A percentile compares a stretch with the other conserved stretches of the same genome.
Conservation (phyloP, 2,329 filamentous ascomycete genomes). For the Zasmidium citrigriseum region DNA sequence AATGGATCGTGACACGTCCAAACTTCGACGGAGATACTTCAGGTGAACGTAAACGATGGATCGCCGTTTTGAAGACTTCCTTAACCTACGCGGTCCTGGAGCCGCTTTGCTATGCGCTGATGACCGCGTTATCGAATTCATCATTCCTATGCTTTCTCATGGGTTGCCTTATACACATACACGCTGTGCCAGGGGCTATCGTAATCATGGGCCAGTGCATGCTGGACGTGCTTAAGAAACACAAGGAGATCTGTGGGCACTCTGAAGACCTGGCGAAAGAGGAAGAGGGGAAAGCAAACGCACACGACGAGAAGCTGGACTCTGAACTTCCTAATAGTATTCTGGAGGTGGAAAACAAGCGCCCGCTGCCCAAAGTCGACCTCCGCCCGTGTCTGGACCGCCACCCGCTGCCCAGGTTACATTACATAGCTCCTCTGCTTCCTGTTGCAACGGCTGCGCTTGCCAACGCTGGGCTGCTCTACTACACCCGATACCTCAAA, state of each 20-base stretch:
- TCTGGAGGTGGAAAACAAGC: neutral
- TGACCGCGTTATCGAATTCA: conserved; percentile 8
- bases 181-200: neutral
- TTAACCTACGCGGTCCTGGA: conserved; percentile 8
- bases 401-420: neutral
- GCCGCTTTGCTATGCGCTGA: conserved; percentile 4
- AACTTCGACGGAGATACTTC: neutral
- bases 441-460: conserved; percentile 1
- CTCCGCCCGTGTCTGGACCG: neutral
- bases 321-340: neutral
- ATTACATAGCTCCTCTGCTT: neutral
- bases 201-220: neutral
- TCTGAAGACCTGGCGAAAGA: neutral
- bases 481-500: conserved; percentile 2
- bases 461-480: conserved; percentile 8
- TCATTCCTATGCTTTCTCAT: conserved; percentile 8
- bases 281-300: neutral
- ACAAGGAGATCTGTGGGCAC: neutral
- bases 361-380: neutral
- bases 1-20: neutral
- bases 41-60: neutral
- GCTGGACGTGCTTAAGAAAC: neutral
- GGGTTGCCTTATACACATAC: neutral
- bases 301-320: neutral
- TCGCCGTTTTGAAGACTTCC: neutral